A percentile compares a stretch with the other conserved stretches of the same genome.
These are phyloP conservation scores for Cymbopogon citratus DNA, from an alignment of 176 grass and related monocot genomes.

Conservation along the genomic window DNA sequence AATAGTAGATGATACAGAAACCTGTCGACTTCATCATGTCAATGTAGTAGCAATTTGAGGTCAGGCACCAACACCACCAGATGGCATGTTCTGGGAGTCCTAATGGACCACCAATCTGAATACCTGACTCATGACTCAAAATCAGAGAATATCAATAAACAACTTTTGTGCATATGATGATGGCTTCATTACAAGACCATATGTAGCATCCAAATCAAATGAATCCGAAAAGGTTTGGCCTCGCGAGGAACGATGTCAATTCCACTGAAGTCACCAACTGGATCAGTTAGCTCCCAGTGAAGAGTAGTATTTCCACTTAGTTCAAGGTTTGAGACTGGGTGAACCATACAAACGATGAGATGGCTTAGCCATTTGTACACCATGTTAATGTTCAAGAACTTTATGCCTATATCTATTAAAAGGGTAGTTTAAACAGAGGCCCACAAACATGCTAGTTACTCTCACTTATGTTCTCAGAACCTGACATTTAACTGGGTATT, in stretches of 20 bases:
- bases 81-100: not conserved
- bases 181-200: not conserved
- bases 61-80: not conserved
- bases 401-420: not conserved
- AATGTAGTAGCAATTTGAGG: too few relatives aligned
- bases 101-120: not conserved
- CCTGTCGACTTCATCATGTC: not conserved
- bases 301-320: not conserved
- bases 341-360: not conserved
- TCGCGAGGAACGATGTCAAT: not conserved
- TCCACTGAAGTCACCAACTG: not conserved
- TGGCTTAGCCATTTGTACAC: not conserved
- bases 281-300: not conserved
- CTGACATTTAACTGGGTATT: not conserved
- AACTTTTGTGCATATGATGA: not conserved
- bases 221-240: not conserved
- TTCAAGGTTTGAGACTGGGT: not conserved
- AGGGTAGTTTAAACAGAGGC: not conserved
- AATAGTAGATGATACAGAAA: not conserved
- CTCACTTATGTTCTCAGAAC: too few relatives aligned
- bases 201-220: not conserved
- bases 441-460: not conserved
- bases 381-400: not conserved
- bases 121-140: not conserved
- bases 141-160: not conserved